Evolutionary conservation across 108 stramenopile genomes (phyloP), one percentile per base, ranked within the genome.

Genomic region (Conticribra guillardii): DNA sequence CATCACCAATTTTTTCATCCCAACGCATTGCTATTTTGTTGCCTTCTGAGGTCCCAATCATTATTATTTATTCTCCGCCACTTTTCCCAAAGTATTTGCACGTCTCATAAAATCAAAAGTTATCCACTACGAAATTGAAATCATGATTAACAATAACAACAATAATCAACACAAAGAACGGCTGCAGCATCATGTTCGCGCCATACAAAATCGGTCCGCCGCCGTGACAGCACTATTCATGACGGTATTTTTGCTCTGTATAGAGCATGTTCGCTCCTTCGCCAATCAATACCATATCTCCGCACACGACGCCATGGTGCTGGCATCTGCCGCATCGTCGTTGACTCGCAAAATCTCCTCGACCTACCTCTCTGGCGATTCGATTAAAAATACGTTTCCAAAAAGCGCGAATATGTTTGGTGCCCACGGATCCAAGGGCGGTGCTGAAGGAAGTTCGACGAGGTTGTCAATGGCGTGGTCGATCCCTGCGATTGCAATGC

Each of bases 161-260:
- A 41, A 5, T 11, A 5, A 41, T 11, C 37, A 41, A 41, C 5
- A 41, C 37, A 41, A 41, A 57, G 58, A 69, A 60, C 66, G 37
- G 28, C 56, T 74, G 18, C 73, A 59, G 37, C 67, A 60, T 31
- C 67, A 74, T 69, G 73, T 67, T 33, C 34, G 29, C 21, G 31
- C 48, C 24, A 50, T 80, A 11, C 57, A 80, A 58, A 69, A 68
- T 44, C 67, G 69, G 46, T 60, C 62, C 22, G 44, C 79, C 18
- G 68, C 79, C 33, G 29, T 76, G 23, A 71, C 69, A n/a, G 79
- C 79, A n/a, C 46, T 80, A 32, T 64, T 75, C 60, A 80, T 75
- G 62, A 71, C 79, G 15, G 49, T 80, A 45, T 80, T 80, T 19
- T 24, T 80, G 18, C 19, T 80, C 1, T 76, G 74, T 55, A 58